These are phyloP conservation scores for Colletotrichum caudatum DNA, from an alignment of 2,329 filamentous ascomycete genomes.

Conservation along the genomic window DNA sequence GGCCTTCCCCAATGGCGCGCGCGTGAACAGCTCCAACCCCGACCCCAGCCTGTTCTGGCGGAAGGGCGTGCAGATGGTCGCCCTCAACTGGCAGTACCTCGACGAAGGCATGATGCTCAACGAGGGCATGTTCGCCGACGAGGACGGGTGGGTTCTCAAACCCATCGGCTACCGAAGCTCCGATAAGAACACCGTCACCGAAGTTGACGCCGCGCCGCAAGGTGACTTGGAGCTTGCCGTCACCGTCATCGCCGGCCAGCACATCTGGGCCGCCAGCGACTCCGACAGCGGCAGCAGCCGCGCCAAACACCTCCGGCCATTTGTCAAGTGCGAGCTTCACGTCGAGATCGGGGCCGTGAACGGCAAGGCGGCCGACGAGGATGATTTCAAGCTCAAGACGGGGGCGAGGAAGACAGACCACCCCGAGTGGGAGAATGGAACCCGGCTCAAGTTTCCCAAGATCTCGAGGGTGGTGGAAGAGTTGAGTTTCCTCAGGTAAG, in stretches of 20 bases:
- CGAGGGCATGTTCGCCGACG: constrained; percentile 94
- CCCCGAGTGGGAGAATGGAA: constrained; percentile 70
- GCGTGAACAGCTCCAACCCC: constrained; percentile 92
- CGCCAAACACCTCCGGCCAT: constrained; percentile 67
- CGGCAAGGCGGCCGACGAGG: constrained; percentile 57
- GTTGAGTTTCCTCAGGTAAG: constrained; percentile 80
- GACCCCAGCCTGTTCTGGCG: constrained; percentile 94
- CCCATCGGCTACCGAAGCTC: constrained; percentile 76
- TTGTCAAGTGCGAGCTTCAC: constrained; percentile 84
- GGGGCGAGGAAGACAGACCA: constrained; percentile 67
- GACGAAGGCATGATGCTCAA: constrained; percentile 97
- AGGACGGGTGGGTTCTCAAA: constrained; percentile 87
- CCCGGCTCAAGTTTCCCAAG: constrained; percentile 69
- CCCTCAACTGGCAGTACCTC: constrained; percentile 96
- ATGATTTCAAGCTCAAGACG: constrained; percentile 71
- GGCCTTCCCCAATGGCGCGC: constrained; percentile 84
- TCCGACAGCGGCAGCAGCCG: constrained; percentile 48
- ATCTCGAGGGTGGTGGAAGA: constrained; percentile 73
- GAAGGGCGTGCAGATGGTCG: constrained; percentile 95
- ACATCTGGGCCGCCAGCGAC: constrained; percentile 70
- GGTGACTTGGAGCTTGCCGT: constrained; percentile 75
- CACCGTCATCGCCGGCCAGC: constrained; percentile 80
- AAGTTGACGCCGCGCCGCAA: constrained; percentile 60
- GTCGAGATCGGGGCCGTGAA: constrained; percentile 71
- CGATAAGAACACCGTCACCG: constrained; percentile 54